These are phyloP conservation scores for Zygotorulaspora mrakii DNA, from an alignment of 1,139 yeast species.

Conservation along the genomic window DNA sequence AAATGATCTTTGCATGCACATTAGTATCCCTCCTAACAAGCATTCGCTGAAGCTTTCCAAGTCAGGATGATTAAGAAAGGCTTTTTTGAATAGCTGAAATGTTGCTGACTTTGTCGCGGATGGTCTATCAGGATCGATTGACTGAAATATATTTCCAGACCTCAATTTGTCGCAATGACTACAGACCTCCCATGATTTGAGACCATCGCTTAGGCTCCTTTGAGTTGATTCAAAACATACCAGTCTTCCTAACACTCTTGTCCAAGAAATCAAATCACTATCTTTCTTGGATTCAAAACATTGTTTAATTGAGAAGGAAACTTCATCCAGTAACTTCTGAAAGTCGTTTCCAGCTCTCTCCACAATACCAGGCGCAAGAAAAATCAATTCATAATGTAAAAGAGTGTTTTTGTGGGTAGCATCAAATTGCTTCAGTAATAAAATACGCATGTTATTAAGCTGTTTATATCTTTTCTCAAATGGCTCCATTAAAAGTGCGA, in stretches of 20 bases:
- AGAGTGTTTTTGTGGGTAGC: background rate
- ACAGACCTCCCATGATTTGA: constrained; percentile 36
- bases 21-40: constrained; percentile 43
- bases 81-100: constrained; percentile 27
- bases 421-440: constrained; percentile 16
- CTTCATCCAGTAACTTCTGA: constrained; percentile 14
- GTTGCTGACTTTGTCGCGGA: constrained; percentile 23
- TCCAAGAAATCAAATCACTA: constrained; percentile 19
- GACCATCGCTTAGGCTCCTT: background rate
- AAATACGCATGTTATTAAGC: constrained; percentile 24
- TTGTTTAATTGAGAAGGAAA: constrained; percentile 16
- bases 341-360: constrained; percentile 8
- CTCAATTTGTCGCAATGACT: constrained; percentile 40
- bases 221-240: constrained; percentile 24
- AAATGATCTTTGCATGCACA: constrained; percentile 47
- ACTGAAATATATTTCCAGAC: constrained; percentile 19
- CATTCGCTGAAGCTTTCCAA: constrained; percentile 28
- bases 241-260: constrained; percentile 23
- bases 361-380: constrained; percentile 17
- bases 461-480: constrained; percentile 21
- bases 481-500: constrained; percentile 15
- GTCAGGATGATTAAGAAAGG: constrained; percentile 22
- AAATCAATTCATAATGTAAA: constrained; percentile 13
- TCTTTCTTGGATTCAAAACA: constrained; percentile 21
- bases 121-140: constrained; percentile 35